Base-by-base conservation (phyloP, 2,329 filamentous ascomycete genomes). In the Fusarium bulbicola region DNA sequence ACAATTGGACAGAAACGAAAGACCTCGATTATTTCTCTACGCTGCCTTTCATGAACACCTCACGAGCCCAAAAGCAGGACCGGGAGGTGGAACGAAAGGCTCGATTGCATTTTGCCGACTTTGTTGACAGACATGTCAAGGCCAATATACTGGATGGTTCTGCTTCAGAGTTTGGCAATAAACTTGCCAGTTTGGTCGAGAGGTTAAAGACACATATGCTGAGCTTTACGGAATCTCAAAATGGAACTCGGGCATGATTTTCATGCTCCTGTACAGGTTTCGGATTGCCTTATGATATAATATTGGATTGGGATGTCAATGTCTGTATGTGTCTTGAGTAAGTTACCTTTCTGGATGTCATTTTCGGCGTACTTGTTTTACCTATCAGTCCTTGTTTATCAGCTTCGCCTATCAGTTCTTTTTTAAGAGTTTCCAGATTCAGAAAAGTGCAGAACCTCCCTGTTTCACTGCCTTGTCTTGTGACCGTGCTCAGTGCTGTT, bases 181-280 rank as follows among this genome's bases (percentile, higher is more conserved):
- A 59, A 28, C 28, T 34, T 34, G 12, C 6, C 4, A 28, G 45
- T 18, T 13, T 52, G 6, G 36, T 18, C 2, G 30, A 59, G 34
- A n/a, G 14, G 14, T 14, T 59, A 4, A 52, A 42, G 36, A 20
- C 2, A 8, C 28, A 59, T 30, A 52, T 59, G 36, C 26, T 52
- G n/a, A 49, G 24, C 14, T 21, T 53, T n/a, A 5, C 20, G 4
- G 21, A 9, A 18, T 32, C 8, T 32, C 21, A 13, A n/a, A 32
- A n/a, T 3, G 15, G 21, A n/a, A 49, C 15, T n/a, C 15, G 21
- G 7, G 1, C 21, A 3, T 49, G 46, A 49, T n/a, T 6, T 0
- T 0, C 2, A n/a, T 32, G 15, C 14, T 2, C 3, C 11, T 49
- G 4, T 32, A n/a, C 5, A n/a, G 10, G 7, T 5, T 18, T n/a